Evolutionary conservation across 345 rosid genomes (phyloP), one percentile per base, ranked within the genome.

Genomic region (Gossypium longicalyx): DNA sequence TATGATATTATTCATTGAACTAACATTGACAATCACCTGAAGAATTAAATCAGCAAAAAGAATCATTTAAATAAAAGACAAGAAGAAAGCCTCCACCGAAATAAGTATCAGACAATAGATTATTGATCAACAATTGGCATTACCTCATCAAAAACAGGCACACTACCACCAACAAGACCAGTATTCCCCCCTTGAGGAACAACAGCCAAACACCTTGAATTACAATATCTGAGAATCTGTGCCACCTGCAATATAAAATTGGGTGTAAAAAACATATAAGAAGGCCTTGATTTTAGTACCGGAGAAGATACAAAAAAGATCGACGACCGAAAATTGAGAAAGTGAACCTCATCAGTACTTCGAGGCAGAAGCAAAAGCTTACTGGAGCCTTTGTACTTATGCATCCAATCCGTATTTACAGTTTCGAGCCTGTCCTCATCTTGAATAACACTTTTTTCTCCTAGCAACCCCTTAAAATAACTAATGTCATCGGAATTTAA

Each of bases 171-270:
- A 48, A 93, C 99, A 79, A 95, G 98, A 73, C 99, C 94, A 51
- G 97, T 95, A 74, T 95, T 93, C 79, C 98, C 99, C 19, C 98
- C 98, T 85, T 93, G 98, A 47, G 99, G 99, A 90, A 91, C 99
- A 77, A 93, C 97, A 76, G 97, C 90, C 81, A 95, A 85, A 79
- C 80, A 70, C 79, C 97, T 88, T 7, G 92, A 90, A 83, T 93
- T 88, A 79, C 97, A 95, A 68, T 93, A 86, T 57, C 80, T 71
- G 71, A 95, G 94, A 86, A 91, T 86, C 77, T 84, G 82, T 73
- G 99, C 87, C 2, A 95, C 96, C 99, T 93, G 85, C 76, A 78
- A 75, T n/a, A 77, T 7, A 70, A 52, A 4, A 76, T 44, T 52
- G 65, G 2, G 23, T 61, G 3, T 25, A 58, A 4, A 69, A 27